These are phyloP conservation scores for Phytophthora pseudosyringae DNA, from an alignment of 352 stramenopile genomes.

Conservation along the genomic window DNA sequence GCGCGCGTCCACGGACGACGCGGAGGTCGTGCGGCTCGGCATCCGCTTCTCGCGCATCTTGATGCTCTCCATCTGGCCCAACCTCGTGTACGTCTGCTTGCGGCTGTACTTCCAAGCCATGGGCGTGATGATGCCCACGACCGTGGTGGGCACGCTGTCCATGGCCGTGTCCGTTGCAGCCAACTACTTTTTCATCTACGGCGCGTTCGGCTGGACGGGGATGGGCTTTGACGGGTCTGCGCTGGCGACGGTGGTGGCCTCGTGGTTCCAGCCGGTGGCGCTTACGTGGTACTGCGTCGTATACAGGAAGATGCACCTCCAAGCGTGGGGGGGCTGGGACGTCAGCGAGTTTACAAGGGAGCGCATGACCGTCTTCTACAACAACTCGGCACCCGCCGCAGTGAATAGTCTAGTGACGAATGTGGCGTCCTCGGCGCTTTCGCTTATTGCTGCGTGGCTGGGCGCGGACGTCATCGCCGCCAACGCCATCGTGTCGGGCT, in stretches of 20 bases:
- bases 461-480: slow-evolving; percentile 32
- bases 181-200: slow-evolving; percentile 41
- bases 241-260: slow-evolving; percentile 28
- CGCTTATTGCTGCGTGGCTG: slow-evolving; percentile 30
- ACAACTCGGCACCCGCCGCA: slow-evolving; percentile 32
- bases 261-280: slow-evolving; percentile 31
- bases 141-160: slow-evolving; percentile 31
- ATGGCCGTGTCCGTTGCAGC: slow-evolving; percentile 30
- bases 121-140: slow-evolving; percentile 40
- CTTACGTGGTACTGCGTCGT: slow-evolving; percentile 37
- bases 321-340: slow-evolving; percentile 32
- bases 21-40: slow-evolving; percentile 29
- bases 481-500: slow-evolving; percentile 35
- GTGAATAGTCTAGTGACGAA: slow-evolving; percentile 38
- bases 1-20: slow-evolving; percentile 27
- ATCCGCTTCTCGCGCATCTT: slow-evolving; percentile 35
- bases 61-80: slow-evolving; percentile 40
- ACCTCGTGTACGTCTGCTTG: slow-evolving; percentile 35
- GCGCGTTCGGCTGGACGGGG: slow-evolving; percentile 24
- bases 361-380: slow-evolving; percentile 36
- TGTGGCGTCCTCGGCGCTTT: slow-evolving; percentile 29
- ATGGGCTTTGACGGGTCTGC: slow-evolving; percentile 34
- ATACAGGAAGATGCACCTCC: slow-evolving; percentile 38
- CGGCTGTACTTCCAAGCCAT: slow-evolving; percentile 40
- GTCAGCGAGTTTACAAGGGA: slow-evolving; percentile 34